Conservation (phyloP, 2,329 filamentous ascomycete species). For the Aspergillus vadensis region DNA sequence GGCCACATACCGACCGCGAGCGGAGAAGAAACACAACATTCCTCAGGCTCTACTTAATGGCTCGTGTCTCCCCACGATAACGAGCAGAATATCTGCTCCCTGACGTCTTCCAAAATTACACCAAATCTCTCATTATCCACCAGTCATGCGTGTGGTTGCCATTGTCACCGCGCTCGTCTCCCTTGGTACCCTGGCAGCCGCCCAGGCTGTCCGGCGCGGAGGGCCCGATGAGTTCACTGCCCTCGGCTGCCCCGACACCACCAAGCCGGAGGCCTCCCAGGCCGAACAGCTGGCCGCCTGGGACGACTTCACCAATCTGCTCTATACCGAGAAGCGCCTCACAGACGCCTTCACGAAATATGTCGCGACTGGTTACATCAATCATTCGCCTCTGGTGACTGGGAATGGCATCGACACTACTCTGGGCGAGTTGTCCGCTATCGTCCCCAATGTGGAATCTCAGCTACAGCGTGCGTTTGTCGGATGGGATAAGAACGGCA, state of each 20-base stretch:
- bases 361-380: constrained; percentile 7
- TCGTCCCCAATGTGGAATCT: neutral
- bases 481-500: constrained; percentile 2
- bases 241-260: constrained; percentile 8
- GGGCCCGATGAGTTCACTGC: neutral
- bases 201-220: neutral
- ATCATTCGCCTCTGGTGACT: constrained; percentile 3
- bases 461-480: constrained; percentile 6
- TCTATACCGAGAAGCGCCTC: constrained; percentile 2
- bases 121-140: too few species aligned
- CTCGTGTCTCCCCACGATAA: neutral
- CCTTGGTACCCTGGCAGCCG: neutral
- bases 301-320: neutral
- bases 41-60: neutral
- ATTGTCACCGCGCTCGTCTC: neutral
- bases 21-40: neutral
- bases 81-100: neutral
- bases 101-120: too few species aligned
- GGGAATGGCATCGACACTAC: neutral
- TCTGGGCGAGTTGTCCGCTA: neutral
- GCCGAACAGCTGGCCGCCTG: constrained; percentile 6
- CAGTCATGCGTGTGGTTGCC: neutral
- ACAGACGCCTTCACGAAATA: neutral
- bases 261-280: neutral
- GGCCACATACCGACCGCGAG: neutral